Base-by-base conservation (phyloP, 2,329 filamentous ascomycete species). In the Xylariaceae sp. region DNA sequence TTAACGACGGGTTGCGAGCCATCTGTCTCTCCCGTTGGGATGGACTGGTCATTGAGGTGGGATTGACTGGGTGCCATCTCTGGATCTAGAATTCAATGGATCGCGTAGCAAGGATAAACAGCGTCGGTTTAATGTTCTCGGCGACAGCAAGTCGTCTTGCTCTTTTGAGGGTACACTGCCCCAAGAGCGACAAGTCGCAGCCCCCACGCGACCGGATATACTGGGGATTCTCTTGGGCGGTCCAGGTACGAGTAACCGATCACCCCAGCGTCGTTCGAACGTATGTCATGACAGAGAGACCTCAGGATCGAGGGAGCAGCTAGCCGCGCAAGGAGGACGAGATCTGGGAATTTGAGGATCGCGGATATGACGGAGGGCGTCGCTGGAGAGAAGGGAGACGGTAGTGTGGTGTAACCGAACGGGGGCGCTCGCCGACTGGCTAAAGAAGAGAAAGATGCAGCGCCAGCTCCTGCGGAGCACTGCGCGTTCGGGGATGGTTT, bases 61-160 rank as follows among this genome's bases (percentile, higher is more conserved):
- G 57, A 49, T 48, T 63, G 59, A 54, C 55, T 59, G 44, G 61
- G 57, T 59, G 68, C 66, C 68, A 71, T 72, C 54, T 62, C 59
- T 53, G 51, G 52, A 43, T 43, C 24, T 47, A 45, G 26, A 13
- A 17, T 32, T 32, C 13, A 7, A n/a, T 41, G 40, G 44, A 48
- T 47, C 45, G 44, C 42, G 44, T 44, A 32, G 37, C 28, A 26
- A 37, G 36, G 36, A 57, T 57, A 50, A 53, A 56, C 52, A 45
- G 42, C 48, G 54, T 49, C 43, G 48, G 49, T 34, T 51, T 43
- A 49, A 43, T 44, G 39, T 37, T 38, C 33, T 26, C 22, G 11
- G 22, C 22, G 6, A 26, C 22, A 6, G 11, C 22, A 26, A 11
- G 22, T 6, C 6, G 22, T 26, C 22, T 26, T 26, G 22, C 22